These are phyloP conservation scores for Lepidium didymum DNA, from an alignment of 345 rosid genomes.

Conservation along the genomic window DNA sequence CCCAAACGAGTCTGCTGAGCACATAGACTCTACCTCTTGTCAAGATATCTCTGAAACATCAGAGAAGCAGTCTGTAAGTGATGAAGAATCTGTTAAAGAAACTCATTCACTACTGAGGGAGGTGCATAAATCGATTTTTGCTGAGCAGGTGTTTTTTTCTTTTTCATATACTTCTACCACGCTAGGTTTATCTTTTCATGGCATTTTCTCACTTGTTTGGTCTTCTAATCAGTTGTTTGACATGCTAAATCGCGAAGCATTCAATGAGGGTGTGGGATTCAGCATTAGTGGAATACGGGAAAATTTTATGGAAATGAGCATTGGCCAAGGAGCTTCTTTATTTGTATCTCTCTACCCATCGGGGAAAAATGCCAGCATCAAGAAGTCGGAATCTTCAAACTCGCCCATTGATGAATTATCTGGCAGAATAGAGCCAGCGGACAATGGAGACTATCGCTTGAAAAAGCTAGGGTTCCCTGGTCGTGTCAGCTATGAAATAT, in stretches of 20 bases:
- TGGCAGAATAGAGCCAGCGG: constrained; percentile 36
- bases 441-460: constrained; percentile 23
- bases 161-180: background rate
- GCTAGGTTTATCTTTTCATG: background rate
- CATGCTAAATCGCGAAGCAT: constrained; percentile 71
- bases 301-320: constrained; percentile 66
- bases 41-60: constrained; percentile 28
- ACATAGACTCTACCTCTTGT: constrained; percentile 9
- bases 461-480: constrained; percentile 47
- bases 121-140: constrained; percentile 77
- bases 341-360: constrained; percentile 62
- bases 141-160: constrained; percentile 58
- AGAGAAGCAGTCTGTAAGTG: constrained; percentile 38
- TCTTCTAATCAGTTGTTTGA: constrained; percentile 67
- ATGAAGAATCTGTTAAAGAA: constrained; percentile 57
- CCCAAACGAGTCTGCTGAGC: constrained; percentile 30
- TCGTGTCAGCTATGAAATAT: constrained; percentile 61
- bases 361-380: constrained; percentile 25
- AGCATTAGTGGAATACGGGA: constrained; percentile 78
- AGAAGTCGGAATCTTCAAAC: constrained; percentile 35
- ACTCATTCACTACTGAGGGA: constrained; percentile 60
- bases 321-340: constrained; percentile 65
- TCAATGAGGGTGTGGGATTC: constrained; percentile 62
- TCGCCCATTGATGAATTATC: constrained; percentile 45
- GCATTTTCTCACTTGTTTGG: constrained; percentile 15